phyloP scores from a whole-genome alignment of 345 rosid genomes.

The Triadica sebifera region DNA sequence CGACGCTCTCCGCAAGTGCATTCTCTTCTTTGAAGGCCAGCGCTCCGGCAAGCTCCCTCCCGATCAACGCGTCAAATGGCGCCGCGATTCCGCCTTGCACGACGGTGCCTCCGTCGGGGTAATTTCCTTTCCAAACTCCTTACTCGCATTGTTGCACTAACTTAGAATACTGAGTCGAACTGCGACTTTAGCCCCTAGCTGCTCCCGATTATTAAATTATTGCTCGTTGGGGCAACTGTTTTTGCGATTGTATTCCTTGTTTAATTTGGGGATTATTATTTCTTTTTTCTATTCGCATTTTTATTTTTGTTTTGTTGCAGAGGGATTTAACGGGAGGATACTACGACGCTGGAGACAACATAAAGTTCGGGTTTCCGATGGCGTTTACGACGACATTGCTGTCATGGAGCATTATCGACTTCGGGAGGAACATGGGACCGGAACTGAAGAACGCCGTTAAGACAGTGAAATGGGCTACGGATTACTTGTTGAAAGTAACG shows the following conservation, averaged over 20 bases:
- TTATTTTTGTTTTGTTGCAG: constrained; percentile 9
- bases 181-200: too few species aligned
- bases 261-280: not conserved
- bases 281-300: not conserved
- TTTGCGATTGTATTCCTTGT: not conserved
- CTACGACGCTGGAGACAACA: constrained; percentile 39
- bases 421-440: constrained; percentile 35
- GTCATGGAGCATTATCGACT: constrained; percentile 35
- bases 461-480: constrained; percentile 34
- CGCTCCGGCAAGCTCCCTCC: constrained; percentile 31
- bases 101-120: constrained; percentile 34
- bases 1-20: constrained; percentile 36
- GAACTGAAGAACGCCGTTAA: constrained; percentile 30
- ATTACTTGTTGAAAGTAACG: constrained; percentile 31
- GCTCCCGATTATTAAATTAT: too few species aligned
- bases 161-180: not conserved
- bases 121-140: not conserved
- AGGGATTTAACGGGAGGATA: constrained; percentile 35
- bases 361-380: constrained; percentile 39
- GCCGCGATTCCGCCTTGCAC: constrained; percentile 31
- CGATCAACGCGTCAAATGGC: constrained; percentile 34
- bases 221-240: too few species aligned
- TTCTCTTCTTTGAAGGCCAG: constrained; percentile 27
- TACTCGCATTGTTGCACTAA: not conserved
- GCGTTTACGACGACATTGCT: constrained; percentile 35